phyloP scores from a whole-genome alignment of 306 rosid genomes.

The Prunus padus region DNA sequence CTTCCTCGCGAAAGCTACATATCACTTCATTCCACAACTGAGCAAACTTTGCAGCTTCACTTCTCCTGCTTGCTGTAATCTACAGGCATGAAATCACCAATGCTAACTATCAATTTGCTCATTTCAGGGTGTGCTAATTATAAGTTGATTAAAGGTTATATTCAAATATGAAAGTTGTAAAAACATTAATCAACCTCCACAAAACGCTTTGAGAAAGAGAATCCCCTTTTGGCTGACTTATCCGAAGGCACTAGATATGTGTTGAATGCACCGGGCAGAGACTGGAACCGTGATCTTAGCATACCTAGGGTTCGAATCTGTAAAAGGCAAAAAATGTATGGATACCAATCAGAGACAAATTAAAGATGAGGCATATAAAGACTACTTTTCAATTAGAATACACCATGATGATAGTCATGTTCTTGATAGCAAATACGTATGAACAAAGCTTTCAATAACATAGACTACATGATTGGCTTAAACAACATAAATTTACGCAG shows the following conservation, averaged over 20 bases:
- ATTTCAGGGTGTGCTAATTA: slow-evolving; percentile 7
- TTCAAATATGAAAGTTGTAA: background rate
- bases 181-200: slow-evolving; percentile 62
- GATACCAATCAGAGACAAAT: slow-evolving; percentile 13
- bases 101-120: slow-evolving; percentile 21
- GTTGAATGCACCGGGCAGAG: slow-evolving; percentile 96
- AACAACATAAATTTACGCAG: background rate
- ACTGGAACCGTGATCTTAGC: slow-evolving; percentile 94
- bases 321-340: slow-evolving; percentile 24
- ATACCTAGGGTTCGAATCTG: slow-evolving; percentile 94
- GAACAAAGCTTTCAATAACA: background rate
- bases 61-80: slow-evolving; percentile 83
- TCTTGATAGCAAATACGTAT: background rate
- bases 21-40: slow-evolving; percentile 96
- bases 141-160: slow-evolving; percentile 2
- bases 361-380: background rate
- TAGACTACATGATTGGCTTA: background rate
- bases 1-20: slow-evolving; percentile 98
- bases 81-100: slow-evolving; percentile 34
- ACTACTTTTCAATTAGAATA: background rate
- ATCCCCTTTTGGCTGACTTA: slow-evolving; percentile 63
- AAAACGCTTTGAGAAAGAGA: slow-evolving; percentile 78
- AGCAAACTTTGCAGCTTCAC: slow-evolving; percentile 98
- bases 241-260: slow-evolving; percentile 90
- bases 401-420: slow-evolving; percentile 1